A percentile compares a stretch with the other conserved stretches of the same genome.
These are phyloP conservation scores for Bimuria novae-zelandiae DNA, from an alignment of 2,329 filamentous ascomycete species.

Conservation along the genomic window DNA sequence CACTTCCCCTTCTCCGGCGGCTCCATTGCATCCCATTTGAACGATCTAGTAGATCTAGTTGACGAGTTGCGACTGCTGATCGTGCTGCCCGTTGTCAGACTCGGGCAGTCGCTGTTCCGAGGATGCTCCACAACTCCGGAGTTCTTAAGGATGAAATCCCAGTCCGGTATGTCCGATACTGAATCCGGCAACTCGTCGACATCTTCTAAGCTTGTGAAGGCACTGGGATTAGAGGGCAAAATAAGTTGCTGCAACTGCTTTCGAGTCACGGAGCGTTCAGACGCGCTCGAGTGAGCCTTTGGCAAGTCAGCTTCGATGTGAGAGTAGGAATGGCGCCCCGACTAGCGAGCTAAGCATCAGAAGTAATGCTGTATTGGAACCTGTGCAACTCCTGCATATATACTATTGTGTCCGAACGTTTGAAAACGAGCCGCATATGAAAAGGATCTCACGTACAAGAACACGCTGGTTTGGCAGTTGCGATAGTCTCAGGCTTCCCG, in stretches of 20 bases:
- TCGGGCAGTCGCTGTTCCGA: slow-evolving; percentile 19
- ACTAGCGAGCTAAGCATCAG: too few relatives aligned
- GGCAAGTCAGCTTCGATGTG: background rate
- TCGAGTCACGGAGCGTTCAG: background rate
- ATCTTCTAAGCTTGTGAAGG: slow-evolving; percentile 1
- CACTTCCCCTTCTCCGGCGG: slow-evolving; percentile 64
- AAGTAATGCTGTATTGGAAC: too few relatives aligned
- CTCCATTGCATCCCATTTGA: slow-evolving; percentile 62
- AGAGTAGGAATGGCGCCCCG: background rate
- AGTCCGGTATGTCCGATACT: slow-evolving; percentile 12
- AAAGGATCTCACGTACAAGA: background rate
- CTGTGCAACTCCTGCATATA: too few relatives aligned
- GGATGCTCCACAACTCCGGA: slow-evolving; percentile 1
- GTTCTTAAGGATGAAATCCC: slow-evolving; percentile 12
- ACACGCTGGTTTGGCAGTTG: background rate
- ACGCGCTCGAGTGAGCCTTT: background rate
- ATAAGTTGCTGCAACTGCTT: background rate
- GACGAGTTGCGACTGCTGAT: slow-evolving; percentile 29
- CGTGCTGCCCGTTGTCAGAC: slow-evolving; percentile 22
- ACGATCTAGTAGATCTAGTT: slow-evolving; percentile 23
- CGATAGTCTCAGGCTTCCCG: background rate
- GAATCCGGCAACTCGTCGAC: slow-evolving; percentile 5
- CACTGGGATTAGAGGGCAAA: background rate
- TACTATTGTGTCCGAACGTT: too few relatives aligned
- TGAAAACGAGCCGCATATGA: background rate